Evolutionary conservation across 192 early-diverging fungal species (phyloP), one percentile per base, ranked within the genome.

Genomic region (Helicostylum pulchrum): DNA sequence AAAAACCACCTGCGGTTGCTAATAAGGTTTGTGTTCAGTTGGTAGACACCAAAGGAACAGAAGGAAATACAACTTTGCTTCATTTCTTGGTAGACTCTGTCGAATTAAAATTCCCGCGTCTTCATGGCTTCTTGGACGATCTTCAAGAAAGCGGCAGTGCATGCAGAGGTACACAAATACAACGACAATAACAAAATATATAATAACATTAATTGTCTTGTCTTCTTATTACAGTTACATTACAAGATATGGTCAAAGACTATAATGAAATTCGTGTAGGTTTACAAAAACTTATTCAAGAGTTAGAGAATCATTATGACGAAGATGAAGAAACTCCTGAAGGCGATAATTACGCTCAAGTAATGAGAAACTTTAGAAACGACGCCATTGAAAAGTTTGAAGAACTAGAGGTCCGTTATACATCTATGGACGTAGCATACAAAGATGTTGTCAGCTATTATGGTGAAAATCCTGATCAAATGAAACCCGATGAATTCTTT

Each of bases 401-500:
- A 17, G 73, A 81, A 12, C 71, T 91, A 7, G 70, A 81, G 39
- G 70, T 79, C 26, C 78, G 84, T 36, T 90, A 88, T 57, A 76
- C 76, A 0, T 76, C 83, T 5, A 91, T 92, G 89, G 85, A 91
- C 61, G 76, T 80, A 9, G 71, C 82, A 5, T 93, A 90, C 65
- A 83, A 80, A 53, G 87, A 87, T 57, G 84, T 86, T 3, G 86
- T 89, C 50, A 70, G 79, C 19, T 83, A 85, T 17, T 93, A 80
- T 56, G 92, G 90, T 53, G 90, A 93, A 67, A 85, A 92, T 53
- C 76, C 89, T 44, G 70, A 73, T 5, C 71, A 78, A 12, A 91
- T 86, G 77, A 83, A 87, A 53, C 87, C 90, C 6, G 92, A 93
- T 64, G 90, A 93, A 66, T 92, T 93, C 76, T 93, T 93, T 80